These are phyloP conservation scores for Blastosporella zonata DNA, from an alignment of 1,284 basidiomycete species.

Conservation along the genomic window DNA sequence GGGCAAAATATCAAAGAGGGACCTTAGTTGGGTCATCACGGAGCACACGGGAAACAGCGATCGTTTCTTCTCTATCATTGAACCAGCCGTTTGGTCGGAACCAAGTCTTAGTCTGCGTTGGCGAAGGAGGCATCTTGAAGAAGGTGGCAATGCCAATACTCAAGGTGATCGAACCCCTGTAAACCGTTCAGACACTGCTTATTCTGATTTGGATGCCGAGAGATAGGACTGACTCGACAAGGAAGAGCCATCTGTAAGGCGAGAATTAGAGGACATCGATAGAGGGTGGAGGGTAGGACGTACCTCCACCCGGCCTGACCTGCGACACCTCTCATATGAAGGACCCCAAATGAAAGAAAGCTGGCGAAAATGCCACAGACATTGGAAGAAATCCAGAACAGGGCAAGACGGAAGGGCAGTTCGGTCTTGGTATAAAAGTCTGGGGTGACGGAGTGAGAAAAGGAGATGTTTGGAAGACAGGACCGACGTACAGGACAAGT, in stretches of 20 bases:
- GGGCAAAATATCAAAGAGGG: constrained; percentile 5
- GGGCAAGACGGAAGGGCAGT: constrained; percentile 61
- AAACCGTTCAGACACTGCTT: not conserved
- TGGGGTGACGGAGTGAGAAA: constrained; percentile 17
- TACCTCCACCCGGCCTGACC: constrained; percentile 61
- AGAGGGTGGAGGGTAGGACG: constrained; percentile 8
- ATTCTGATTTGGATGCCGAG: not conserved
- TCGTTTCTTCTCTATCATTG: constrained; percentile 50
- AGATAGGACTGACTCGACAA: constrained; percentile 11
- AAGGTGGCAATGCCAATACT: constrained; percentile 59
- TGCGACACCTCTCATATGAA: constrained; percentile 55
- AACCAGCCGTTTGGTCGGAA: constrained; percentile 74
- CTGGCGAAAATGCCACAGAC: constrained; percentile 50
- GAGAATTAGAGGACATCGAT: not conserved
- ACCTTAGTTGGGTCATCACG: constrained; percentile 71
- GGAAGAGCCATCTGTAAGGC: constrained; percentile 15
- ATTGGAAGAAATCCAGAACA: constrained; percentile 67
- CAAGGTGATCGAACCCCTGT: constrained; percentile 45
- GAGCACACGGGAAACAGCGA: constrained; percentile 56
- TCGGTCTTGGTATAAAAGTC: constrained; percentile 69
- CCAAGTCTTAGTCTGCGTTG: constrained; percentile 67
- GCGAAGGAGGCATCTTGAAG: constrained; percentile 67
- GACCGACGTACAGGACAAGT: constrained; percentile 51
- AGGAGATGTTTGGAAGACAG: not conserved
- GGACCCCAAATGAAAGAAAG: constrained; percentile 63